Evolutionary conservation across 495 filamentous ascomycete genomes (phyloP).

Genomic region (Durotheca rogersii): DNA sequence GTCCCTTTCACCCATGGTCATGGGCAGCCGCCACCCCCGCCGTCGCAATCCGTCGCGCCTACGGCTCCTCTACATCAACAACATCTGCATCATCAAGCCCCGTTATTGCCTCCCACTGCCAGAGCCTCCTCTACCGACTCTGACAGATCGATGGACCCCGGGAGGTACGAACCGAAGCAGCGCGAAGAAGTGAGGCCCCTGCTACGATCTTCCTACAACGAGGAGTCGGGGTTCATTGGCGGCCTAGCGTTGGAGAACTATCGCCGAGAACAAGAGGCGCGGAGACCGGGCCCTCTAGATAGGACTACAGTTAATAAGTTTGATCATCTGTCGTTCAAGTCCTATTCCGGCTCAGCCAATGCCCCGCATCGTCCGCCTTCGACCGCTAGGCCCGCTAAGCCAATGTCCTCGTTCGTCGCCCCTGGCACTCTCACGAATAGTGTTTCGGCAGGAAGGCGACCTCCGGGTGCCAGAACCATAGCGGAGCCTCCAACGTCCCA

Average conservation of each 20-base stretch:
- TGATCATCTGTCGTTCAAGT: conserved; percentile 22
- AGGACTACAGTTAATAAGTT: conserved; percentile 20
- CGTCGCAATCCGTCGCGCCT: conserved; percentile 1
- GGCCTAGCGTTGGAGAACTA: conserved; percentile 44
- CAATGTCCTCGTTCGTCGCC: conserved; percentile 41
- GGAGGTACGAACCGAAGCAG: conserved; percentile 21
- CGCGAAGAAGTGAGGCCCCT: conserved; percentile 34
- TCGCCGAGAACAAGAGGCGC: conserved; percentile 30
- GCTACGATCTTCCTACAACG: conserved; percentile 31
- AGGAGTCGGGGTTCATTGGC: conserved; percentile 41
- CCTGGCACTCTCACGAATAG: conserved; percentile 42
- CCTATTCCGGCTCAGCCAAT: conserved; percentile 12
- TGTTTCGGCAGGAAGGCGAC: conserved; percentile 30
- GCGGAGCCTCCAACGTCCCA: conserved; percentile 54
- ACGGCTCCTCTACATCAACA: conserved; percentile 11
- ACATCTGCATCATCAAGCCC: conserved; percentile 33
- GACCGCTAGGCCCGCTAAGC: conserved; percentile 31
- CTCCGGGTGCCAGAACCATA: conserved; percentile 39
- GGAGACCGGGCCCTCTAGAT: conserved; percentile 24
- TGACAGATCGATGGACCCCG: conserved; percentile 22
- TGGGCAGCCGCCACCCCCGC: conserved; percentile 24
- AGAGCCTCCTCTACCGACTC: conserved; percentile 46
- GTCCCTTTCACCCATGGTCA: conserved; percentile 29
- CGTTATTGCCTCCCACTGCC: conserved; percentile 48
- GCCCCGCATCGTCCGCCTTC: conserved; percentile 24